Evolutionary conservation across 495 filamentous ascomycete genomes (phyloP), one percentile per base, ranked within the genome.

Genomic region (Annulohypoxylon stygium): DNA sequence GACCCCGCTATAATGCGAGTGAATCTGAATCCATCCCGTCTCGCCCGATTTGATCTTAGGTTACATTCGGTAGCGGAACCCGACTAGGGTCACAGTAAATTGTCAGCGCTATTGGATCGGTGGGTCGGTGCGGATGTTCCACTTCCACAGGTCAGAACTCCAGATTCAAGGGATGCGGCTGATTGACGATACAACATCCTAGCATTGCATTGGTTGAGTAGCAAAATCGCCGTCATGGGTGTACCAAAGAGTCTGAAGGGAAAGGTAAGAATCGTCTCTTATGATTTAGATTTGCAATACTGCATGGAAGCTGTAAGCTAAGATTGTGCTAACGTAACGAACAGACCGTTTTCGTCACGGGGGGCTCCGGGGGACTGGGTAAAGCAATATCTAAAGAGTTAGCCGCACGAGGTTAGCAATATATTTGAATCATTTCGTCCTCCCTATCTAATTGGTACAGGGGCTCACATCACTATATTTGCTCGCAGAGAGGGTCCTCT

Each of bases 311-410:
- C 8, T 26, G 18, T 25, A 36, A 20, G 16, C 36, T 26, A 23
- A 23, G 14, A 54, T 41, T 4, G 11, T 39, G n/a, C 58, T 65
- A 54, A 70, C 20, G n/a, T 53, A 26, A 33, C 2, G 16, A 63
- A 20, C 33, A 80, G 78, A 77, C 69, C 1, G 75, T 75, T 11
- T 80, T 80, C 34, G 61, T 80, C 3, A 68, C 75, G 33, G 78
- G 78, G 9, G 78, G 78, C 5, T 77, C 76, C 45, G 67, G 64
- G 4, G 78, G 78, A 3, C 55, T 80, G 10, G 76, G 78, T 3
- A 76, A 77, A 55, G 78, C 74, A 16, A 76, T 80, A 57, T 58
- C 75, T 1, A 78, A 78, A 61, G 61, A 68, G 30, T 47, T 80
- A 12, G 75, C 75, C 18, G 30, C 60, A 4, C 69, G 69, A 75